phyloP scores from a whole-genome alignment of 73 alveolate species.

The Paramecium sonneborni region DNA sequence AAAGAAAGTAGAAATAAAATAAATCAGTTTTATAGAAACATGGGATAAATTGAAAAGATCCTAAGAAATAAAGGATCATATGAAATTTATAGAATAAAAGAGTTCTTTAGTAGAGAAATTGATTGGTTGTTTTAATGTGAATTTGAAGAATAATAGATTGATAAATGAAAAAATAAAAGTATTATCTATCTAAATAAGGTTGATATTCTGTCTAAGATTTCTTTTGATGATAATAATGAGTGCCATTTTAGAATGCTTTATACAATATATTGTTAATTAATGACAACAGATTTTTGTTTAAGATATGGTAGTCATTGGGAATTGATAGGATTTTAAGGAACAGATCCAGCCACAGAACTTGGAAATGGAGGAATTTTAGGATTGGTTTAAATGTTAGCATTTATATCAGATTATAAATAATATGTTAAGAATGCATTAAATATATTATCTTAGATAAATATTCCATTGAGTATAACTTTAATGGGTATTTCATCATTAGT shows the following conservation, averaged over 20 bases:
- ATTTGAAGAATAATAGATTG: constrained; percentile 26
- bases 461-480: constrained; percentile 58
- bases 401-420: constrained; percentile 63
- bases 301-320: constrained; percentile 75
- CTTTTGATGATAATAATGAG: constrained; percentile 50
- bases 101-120: background rate
- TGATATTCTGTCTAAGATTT: background rate
- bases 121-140: constrained; percentile 52
- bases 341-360: constrained; percentile 83
- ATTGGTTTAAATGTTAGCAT: constrained; percentile 69
- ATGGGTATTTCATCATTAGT: constrained; percentile 54
- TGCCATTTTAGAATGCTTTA: constrained; percentile 51
- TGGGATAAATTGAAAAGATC: constrained; percentile 27
- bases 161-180: constrained; percentile 11
- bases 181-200: background rate
- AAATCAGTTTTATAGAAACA: constrained; percentile 37
- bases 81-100: constrained; percentile 14
- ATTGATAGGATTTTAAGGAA: constrained; percentile 82
- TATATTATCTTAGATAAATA: background rate
- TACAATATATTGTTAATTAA: constrained; percentile 46
- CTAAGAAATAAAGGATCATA: background rate
- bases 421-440: background rate
- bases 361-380: constrained; percentile 89
- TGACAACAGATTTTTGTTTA: constrained; percentile 50
- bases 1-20: background rate